phyloP scores from a whole-genome alignment of 2,329 filamentous ascomycete genomes.

The Monilinia aucupariae region DNA sequence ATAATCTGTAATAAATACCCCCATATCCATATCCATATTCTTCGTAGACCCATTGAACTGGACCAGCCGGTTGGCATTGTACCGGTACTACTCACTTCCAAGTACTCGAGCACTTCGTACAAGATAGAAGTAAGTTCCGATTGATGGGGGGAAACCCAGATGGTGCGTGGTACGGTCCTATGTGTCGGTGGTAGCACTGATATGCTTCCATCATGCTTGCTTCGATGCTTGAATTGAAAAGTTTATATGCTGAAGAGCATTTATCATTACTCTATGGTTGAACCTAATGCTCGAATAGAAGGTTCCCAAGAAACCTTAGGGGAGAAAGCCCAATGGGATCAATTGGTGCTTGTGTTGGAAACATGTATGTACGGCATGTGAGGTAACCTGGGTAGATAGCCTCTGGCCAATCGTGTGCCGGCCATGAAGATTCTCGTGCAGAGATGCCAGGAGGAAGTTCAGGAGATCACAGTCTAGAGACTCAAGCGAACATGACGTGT shows the following conservation, averaged over 20 bases:
- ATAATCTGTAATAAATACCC: neutral
- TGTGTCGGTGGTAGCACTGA: neutral
- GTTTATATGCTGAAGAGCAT: too few species aligned
- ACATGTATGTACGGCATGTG: too few species aligned
- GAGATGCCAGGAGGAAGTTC: too few species aligned
- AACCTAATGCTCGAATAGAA: too few species aligned
- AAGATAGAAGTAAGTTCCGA: neutral
- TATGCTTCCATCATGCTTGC: too few species aligned
- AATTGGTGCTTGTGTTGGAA: too few species aligned
- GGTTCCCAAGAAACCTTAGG: neutral
- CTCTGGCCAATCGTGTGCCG: neutral
- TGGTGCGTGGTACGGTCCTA: neutral
- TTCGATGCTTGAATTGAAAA: neutral
- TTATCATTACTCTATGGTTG: too few species aligned
- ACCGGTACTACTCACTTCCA: too few species aligned
- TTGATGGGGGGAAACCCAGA: neutral
- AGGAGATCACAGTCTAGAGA: neutral
- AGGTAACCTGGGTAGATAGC: neutral
- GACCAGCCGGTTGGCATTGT: conserved; percentile 1
- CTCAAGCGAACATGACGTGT: conserved; percentile 5
- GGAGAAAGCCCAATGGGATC: neutral
- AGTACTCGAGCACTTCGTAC: too few species aligned
- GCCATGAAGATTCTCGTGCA: conserved; percentile 11
- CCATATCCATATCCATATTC: neutral
- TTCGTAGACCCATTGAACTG: neutral